A percentile compares a stretch with the other conserved stretches of the same genome.
Evolutionary conservation across 257 asterid genomes (phyloP).

Genomic region (Petunia secreta): DNA sequence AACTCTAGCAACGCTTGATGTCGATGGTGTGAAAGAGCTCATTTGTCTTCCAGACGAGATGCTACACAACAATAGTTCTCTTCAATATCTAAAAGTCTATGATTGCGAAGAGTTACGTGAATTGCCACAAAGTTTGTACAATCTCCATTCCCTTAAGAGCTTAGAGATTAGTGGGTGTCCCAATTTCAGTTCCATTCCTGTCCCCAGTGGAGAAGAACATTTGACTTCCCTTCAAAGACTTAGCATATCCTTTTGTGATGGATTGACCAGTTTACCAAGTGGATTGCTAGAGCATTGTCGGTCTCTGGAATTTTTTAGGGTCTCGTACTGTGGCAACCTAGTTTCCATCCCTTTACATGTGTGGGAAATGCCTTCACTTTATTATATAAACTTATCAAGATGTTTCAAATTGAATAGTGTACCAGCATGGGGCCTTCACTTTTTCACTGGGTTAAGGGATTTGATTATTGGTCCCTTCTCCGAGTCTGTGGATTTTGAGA

Average conservation of each 20-base stretch:
- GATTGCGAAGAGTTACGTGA: conserved; percentile 8
- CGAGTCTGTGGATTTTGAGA: conserved; percentile 6
- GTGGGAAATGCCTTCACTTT: conserved; percentile 16
- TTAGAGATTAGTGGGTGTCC: neutral
- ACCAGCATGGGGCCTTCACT: neutral
- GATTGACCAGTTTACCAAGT: conserved; percentile 17
- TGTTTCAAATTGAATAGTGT: conserved; percentile 24
- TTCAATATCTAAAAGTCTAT: neutral
- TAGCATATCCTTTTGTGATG: neutral
- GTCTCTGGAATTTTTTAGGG: fast-evolving
- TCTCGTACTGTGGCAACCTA: neutral
- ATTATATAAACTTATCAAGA: fast-evolving
- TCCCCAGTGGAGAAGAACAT: neutral
- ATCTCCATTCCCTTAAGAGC: conserved; percentile 4
- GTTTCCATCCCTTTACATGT: conserved; percentile 1
- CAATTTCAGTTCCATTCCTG: conserved; percentile 22
- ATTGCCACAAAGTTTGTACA: conserved; percentile 20
- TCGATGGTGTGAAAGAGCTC: neutral
- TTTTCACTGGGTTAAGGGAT: neutral
- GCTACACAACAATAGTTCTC: conserved; percentile 16
- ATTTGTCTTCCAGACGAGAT: conserved; percentile 21
- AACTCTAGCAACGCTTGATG: conserved; percentile 1
- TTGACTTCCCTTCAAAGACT: conserved; percentile 11
- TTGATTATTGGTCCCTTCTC: neutral
- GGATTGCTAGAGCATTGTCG: conserved; percentile 19